phyloP scores from a whole-genome alignment of 2,329 filamentous ascomycete genomes.

The Coniella lustricola region DNA sequence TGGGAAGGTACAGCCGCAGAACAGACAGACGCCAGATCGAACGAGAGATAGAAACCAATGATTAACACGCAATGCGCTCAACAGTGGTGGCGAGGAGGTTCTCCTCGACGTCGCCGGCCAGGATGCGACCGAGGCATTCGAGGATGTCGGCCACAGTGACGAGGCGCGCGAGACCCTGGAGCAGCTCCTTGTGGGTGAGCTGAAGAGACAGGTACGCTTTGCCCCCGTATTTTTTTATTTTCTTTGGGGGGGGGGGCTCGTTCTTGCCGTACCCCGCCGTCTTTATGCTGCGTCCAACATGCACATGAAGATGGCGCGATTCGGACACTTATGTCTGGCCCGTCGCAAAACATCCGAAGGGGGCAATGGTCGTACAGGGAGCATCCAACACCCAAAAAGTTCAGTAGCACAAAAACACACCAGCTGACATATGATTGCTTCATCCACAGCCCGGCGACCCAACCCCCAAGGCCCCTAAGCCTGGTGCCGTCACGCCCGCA shows the following conservation, averaged over 20 bases:
- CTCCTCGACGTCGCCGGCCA: constrained; percentile 92
- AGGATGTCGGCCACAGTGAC: constrained; percentile 98
- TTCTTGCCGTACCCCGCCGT: not conserved
- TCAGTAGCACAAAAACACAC: constrained; percentile 4
- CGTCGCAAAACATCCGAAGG: no score
- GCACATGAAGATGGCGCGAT: not conserved
- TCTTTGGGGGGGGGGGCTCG: no score
- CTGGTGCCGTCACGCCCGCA: constrained; percentile 42
- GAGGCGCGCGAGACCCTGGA: constrained; percentile 93
- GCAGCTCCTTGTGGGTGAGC: constrained; percentile 62
- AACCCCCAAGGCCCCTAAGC: constrained; percentile 52
- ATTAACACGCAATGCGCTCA: constrained; percentile 21
- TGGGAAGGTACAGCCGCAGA: constrained; percentile 1
- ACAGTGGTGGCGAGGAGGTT: constrained; percentile 95
- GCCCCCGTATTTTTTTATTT: not conserved
- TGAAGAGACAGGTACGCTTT: constrained; percentile 71
- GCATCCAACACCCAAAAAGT: not conserved
- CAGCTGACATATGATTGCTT: constrained; percentile 19
- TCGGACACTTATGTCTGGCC: not conserved
- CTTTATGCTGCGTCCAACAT: not conserved
- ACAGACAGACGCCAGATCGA: no score
- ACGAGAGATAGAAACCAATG: no score
- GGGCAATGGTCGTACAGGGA: not conserved
- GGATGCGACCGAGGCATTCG: constrained; percentile 95
- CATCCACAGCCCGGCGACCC: constrained; percentile 65